Conservation (phyloP, 2,329 filamentous ascomycete species). For the Pseudogymnoascus sp. region DNA sequence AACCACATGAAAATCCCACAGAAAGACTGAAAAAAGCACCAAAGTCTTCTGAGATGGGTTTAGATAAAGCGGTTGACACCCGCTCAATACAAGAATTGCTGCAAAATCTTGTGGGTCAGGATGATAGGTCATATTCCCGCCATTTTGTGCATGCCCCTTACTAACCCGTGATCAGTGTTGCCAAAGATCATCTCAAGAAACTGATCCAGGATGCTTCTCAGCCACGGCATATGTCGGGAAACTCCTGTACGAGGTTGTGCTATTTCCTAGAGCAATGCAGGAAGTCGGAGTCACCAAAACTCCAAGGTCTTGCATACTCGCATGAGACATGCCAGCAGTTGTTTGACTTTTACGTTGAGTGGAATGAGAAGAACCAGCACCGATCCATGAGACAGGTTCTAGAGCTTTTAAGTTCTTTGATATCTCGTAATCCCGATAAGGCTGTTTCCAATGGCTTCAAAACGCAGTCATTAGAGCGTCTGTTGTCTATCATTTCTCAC, state of each 20-base stretch:
- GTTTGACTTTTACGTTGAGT: slow-evolving; percentile 58
- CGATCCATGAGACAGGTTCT: slow-evolving; percentile 56
- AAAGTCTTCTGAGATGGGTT: slow-evolving; percentile 1
- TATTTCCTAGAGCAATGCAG: slow-evolving; percentile 54
- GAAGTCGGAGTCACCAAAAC: slow-evolving; percentile 37
- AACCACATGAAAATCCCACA: slow-evolving; percentile 4
- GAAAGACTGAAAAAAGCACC: neutral
- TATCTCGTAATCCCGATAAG: slow-evolving; percentile 42
- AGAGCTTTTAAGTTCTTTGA: slow-evolving; percentile 47
- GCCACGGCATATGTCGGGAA: slow-evolving; percentile 47
- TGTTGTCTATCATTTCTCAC: slow-evolving; percentile 52
- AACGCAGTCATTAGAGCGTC: slow-evolving; percentile 39
- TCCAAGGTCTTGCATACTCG: slow-evolving; percentile 46
- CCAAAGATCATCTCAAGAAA: slow-evolving; percentile 18
- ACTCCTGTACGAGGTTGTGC: slow-evolving; percentile 52
- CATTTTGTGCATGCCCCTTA: slow-evolving; percentile 2
- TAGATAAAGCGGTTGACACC: slow-evolving; percentile 8
- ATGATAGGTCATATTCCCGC: neutral
- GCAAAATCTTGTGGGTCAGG: neutral
- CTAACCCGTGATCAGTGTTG: slow-evolving; percentile 12
- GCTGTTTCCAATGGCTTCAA: slow-evolving; percentile 37
- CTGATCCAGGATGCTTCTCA: slow-evolving; percentile 30
- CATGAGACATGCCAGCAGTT: slow-evolving; percentile 40
- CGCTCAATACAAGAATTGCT: slow-evolving; percentile 6
- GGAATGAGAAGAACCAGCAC: slow-evolving; percentile 59